Percentiles rank a stretch among this genome's conserved stretches.
These are phyloP conservation scores for Metarhizium robertsii DNA, from an alignment of 2,329 filamentous ascomycete genomes.

Conservation along the genomic window DNA sequence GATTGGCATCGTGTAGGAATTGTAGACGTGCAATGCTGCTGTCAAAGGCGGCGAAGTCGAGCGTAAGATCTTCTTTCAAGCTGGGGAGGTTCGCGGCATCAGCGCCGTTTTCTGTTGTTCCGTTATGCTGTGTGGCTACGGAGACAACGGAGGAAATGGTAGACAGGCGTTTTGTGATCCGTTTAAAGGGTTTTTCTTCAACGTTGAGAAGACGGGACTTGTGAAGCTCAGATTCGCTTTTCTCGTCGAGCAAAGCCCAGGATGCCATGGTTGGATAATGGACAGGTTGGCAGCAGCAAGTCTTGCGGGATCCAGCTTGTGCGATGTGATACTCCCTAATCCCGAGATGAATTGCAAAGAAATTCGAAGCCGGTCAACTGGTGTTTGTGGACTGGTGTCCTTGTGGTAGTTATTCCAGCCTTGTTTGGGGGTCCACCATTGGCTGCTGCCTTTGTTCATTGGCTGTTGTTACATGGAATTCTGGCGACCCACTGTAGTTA, in stretches of 20 bases:
- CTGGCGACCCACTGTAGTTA: too few relatives aligned
- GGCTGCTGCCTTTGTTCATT: background rate
- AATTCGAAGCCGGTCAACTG: too few relatives aligned
- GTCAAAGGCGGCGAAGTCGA: slow-evolving; percentile 85
- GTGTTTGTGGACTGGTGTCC: too few relatives aligned
- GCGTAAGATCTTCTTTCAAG: slow-evolving; percentile 72
- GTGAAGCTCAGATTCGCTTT: slow-evolving; percentile 76
- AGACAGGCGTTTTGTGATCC: slow-evolving; percentile 73
- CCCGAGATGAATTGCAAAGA: too few relatives aligned
- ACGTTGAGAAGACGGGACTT: slow-evolving; percentile 79
- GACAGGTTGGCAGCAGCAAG: background rate
- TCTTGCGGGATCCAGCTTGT: background rate
- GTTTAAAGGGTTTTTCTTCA: slow-evolving; percentile 87
- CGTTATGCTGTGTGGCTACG: slow-evolving; percentile 12
- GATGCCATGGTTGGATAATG: slow-evolving; percentile 25
- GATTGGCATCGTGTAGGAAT: slow-evolving; percentile 76
- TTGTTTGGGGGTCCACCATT: background rate
- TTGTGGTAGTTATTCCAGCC: too few relatives aligned
- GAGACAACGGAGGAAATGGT: slow-evolving; percentile 54
- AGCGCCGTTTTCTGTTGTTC: slow-evolving; percentile 28
- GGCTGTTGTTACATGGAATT: too few relatives aligned
- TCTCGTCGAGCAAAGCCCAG: slow-evolving; percentile 63
- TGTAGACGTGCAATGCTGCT: slow-evolving; percentile 81
- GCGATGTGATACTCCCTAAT: background rate
- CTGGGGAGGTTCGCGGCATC: slow-evolving; percentile 18